Conservation (phyloP, 2,329 filamentous ascomycete genomes). For the Metarhizium anisopliae region DNA sequence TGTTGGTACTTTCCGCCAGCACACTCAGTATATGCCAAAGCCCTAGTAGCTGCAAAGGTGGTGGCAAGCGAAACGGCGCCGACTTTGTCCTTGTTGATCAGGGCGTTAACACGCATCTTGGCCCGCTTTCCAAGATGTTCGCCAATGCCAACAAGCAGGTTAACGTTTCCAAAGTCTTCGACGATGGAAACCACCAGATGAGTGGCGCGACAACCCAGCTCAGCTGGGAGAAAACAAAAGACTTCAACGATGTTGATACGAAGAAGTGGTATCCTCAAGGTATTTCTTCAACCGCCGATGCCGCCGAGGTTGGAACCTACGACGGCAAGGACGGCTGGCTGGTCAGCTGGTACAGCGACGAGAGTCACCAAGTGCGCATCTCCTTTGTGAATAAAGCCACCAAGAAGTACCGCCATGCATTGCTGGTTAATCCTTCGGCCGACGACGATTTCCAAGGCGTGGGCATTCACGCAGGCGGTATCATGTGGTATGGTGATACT, state of each 20-base stretch:
- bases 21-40: background rate
- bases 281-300: slow-evolving; percentile 13
- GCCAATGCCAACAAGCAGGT: slow-evolving; percentile 6
- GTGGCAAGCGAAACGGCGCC: slow-evolving; percentile 3
- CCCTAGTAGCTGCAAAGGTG: background rate
- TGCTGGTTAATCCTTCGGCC: slow-evolving; percentile 24
- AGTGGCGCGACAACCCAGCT: too few relatives aligned
- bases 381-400: slow-evolving; percentile 22
- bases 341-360: slow-evolving; percentile 12
- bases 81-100: slow-evolving; percentile 14
- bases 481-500: slow-evolving; percentile 26
- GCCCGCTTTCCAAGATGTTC: slow-evolving; percentile 13
- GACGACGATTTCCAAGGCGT: slow-evolving; percentile 23
- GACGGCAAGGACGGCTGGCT: slow-evolving; percentile 24
- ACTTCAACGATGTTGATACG: too few relatives aligned
- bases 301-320: slow-evolving; percentile 19
- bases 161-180: slow-evolving; percentile 13
- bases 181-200: slow-evolving; percentile 12
- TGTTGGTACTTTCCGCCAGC: background rate
- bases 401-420: slow-evolving; percentile 22
- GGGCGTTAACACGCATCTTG: slow-evolving; percentile 12
- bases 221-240: too few relatives aligned
- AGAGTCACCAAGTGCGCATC: slow-evolving; percentile 15
- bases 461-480: slow-evolving; percentile 24
- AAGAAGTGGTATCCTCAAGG: too few relatives aligned